Conservation (phyloP, 2,329 filamentous ascomycete genomes). For the Calonectria crousiana region DNA sequence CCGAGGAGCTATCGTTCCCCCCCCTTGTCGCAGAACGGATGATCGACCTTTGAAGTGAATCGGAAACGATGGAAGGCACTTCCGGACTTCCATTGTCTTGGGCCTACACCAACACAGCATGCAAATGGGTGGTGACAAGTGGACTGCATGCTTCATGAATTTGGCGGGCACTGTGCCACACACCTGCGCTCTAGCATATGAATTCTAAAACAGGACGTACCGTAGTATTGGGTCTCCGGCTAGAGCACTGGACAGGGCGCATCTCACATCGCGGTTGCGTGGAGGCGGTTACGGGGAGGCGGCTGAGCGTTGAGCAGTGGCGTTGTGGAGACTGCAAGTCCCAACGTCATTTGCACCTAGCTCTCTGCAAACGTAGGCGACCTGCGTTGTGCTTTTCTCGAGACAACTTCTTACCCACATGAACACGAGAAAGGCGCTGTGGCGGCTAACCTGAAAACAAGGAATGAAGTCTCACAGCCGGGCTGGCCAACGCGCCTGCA, state of each 20-base stretch:
- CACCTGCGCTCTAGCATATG: not conserved
- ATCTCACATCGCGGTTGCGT: not conserved
- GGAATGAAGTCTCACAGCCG: not conserved
- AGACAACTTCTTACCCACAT: constrained; percentile 1
- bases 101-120: not conserved
- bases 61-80: not conserved
- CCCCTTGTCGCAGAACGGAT: not conserved
- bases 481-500: not conserved
- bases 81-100: not conserved
- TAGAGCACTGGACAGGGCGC: not conserved
- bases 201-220: not conserved
- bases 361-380: not conserved
- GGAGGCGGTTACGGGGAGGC: constrained; percentile 9
- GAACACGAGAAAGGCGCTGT: constrained; percentile 5
- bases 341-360: constrained; percentile 1
- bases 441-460: constrained; percentile 10
- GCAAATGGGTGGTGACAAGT: not conserved
- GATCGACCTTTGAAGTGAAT: constrained; percentile 7
- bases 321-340: constrained; percentile 12
- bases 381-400: not conserved
- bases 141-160: not conserved
- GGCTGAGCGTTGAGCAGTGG: not conserved
- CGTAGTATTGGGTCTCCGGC: not conserved
- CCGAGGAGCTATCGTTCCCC: not conserved
- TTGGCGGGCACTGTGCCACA: not conserved